Conservation (phyloP, 106 monocot species). For the Amphibolis antarctica region DNA sequence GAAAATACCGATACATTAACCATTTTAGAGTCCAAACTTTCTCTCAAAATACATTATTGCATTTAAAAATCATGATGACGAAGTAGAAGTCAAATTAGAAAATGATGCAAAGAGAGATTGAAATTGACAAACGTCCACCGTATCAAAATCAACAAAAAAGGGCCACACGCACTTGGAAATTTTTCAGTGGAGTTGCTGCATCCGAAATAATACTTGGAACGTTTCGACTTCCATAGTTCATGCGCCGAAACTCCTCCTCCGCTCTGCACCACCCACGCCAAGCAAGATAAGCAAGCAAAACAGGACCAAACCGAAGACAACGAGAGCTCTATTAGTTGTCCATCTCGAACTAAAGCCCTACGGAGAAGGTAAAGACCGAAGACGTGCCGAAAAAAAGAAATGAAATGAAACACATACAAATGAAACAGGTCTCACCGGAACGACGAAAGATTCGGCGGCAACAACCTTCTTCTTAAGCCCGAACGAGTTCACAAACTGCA, state of each 20-base stretch:
- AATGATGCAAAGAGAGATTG: neutral
- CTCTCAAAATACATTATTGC: neutral
- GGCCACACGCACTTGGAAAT: constrained; percentile 39
- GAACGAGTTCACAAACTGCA: constrained; percentile 16
- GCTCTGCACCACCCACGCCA: constrained; percentile 18
- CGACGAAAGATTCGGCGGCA: constrained; percentile 17
- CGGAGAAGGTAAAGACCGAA: neutral
- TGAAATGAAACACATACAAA: constrained; percentile 3
- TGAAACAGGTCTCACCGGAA: constrained; percentile 31
- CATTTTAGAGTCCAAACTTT: neutral
- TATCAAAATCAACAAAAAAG: too few relatives aligned
- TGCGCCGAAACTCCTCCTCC: constrained; percentile 20
- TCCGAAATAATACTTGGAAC: constrained; percentile 45
- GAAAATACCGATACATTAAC: neutral
- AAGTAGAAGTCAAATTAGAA: neutral
- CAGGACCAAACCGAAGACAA: neutral
- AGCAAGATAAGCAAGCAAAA: neutral
- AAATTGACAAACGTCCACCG: too few relatives aligned
- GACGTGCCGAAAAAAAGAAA: neutral
- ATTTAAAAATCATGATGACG: neutral
- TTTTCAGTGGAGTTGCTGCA: constrained; percentile 66
- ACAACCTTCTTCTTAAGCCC: constrained; percentile 8
- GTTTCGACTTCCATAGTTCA: constrained; percentile 64
- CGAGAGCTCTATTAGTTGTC: too few relatives aligned
- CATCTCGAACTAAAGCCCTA: neutral